Base-by-base conservation (phyloP, 2,329 filamentous ascomycete species). In the Ilyonectria sp. region DNA sequence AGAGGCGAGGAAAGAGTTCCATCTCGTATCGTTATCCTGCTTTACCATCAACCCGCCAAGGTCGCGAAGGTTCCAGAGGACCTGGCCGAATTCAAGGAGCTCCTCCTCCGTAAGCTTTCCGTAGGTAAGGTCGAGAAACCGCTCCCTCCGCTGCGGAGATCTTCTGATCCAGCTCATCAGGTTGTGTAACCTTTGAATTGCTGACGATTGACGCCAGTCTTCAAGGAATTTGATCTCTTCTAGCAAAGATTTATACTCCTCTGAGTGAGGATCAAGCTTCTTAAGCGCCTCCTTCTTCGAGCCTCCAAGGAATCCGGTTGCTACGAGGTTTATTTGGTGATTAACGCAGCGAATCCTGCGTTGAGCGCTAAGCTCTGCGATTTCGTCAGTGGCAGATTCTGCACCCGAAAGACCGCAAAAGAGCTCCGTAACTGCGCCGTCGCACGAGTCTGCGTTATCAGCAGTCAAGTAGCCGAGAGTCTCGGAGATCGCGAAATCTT, bases 221-320 rank as follows among this genome's bases (percentile, higher is more conserved):
- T 50, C 19, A 50, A 50, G 47, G 47, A 50, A 50, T 50, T 50
- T 50, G 47, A 29, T 23, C 47, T 50, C 47, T 50, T 50, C 47
- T 50, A 50, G 47, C 47, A 50, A 50, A 50, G 21, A 50, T 50
- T 50, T 50, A 50, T 50, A 50, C 47, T 50, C 47, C 47, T 50
- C 47, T 50, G 47, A 50, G 23, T 26, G 47, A 50, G 47, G 23
- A 50, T 50, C 47, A 50, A 50, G 47, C 47, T 50, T 50, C 47
- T 50, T 50, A 8, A 50, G 47, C 23, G 47, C 47, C 47, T 50
- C 47, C 47, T 50, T 50, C 47, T 50, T 50, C 47, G 47, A 50
- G 21, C 47, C 23, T 50, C 47, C 23, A 21, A 50, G 47, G 21
- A 50, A 50, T 50, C 47, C 23, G 47, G 47, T 50, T 50, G 47